Conservation (phyloP, 441 rosid species). For the Populus hybrid region DNA sequence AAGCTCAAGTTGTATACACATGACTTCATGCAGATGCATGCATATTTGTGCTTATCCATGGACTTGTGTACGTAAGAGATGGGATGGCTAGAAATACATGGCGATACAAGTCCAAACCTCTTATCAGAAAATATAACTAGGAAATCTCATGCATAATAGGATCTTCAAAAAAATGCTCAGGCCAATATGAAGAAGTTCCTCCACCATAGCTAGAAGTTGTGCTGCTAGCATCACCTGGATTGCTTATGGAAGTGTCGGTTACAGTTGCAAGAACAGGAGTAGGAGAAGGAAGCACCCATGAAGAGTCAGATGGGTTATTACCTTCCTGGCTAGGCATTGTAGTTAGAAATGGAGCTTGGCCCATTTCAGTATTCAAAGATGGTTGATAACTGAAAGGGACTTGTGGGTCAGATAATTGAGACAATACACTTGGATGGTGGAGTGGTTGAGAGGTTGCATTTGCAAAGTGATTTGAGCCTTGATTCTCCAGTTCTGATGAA, state of each 20-base stretch:
- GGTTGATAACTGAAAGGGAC: conserved; percentile 76
- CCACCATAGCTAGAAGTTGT: conserved; percentile 53
- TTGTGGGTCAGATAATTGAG: conserved; percentile 45
- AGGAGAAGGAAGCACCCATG: conserved; percentile 54
- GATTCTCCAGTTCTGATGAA: conserved; percentile 28
- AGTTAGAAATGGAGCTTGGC: conserved; percentile 23
- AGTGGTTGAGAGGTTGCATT: conserved; percentile 57
- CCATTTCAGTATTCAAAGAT: conserved; percentile 48
- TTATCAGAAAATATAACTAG: conserved; percentile 15
- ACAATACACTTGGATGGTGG: conserved; percentile 44
- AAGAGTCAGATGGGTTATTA: conserved; percentile 33
- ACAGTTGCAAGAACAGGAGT: conserved; percentile 26
- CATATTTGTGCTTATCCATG: not conserved
- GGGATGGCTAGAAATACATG: not conserved
- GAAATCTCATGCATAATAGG: conserved; percentile 48
- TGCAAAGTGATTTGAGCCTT: conserved; percentile 27
- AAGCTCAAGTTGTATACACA: not conserved
- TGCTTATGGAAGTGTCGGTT: conserved; percentile 35
- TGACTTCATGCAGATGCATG: not conserved
- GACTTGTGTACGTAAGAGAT: too few species aligned
- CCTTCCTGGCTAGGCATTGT: conserved; percentile 36
- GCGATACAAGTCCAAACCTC: conserved; percentile 10
- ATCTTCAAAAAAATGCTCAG: conserved; percentile 59
- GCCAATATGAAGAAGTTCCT: conserved; percentile 52
- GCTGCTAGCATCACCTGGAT: conserved; percentile 53